These are phyloP conservation scores for Trypanosoma conorhini DNA, from an alignment of 208 protist genomes.

Conservation along the genomic window DNA sequence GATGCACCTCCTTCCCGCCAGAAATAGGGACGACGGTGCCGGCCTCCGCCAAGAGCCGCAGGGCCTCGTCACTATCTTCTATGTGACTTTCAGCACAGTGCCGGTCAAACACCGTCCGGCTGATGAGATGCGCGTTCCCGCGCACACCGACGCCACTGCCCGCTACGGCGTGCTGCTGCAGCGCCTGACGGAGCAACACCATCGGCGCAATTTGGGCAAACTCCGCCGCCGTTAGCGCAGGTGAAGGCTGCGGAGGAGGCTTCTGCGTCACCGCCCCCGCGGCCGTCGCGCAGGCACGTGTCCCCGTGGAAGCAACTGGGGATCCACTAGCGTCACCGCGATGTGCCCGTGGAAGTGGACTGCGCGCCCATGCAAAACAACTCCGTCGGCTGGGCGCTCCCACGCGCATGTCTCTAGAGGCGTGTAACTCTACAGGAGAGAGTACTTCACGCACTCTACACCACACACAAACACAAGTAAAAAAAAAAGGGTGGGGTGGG, in stretches of 20 bases:
- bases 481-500: no score
- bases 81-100: slow-evolving; percentile 66
- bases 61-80: slow-evolving; percentile 37
- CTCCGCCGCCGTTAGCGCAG: slow-evolving; percentile 11
- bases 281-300: not conserved
- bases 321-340: not conserved
- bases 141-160: slow-evolving; percentile 23
- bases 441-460: not conserved
- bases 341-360: not conserved
- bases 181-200: slow-evolving; percentile 51
- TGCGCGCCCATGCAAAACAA: not conserved
- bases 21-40: slow-evolving; percentile 57
- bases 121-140: slow-evolving; percentile 48
- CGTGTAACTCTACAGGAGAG: not conserved
- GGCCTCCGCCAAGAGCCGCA: slow-evolving; percentile 45
- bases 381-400: not conserved
- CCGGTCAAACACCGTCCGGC: slow-evolving; percentile 43
- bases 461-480: not conserved
- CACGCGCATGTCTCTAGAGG: not conserved
- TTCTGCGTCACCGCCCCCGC: not conserved
- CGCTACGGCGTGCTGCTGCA: slow-evolving; percentile 49
- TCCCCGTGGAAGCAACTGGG: not conserved
- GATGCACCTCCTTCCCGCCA: slow-evolving; percentile 47
- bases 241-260: not conserved
- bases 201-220: slow-evolving; percentile 53